phyloP scores from a whole-genome alignment of 257 asterid species.

The Linderniella brevidens region DNA sequence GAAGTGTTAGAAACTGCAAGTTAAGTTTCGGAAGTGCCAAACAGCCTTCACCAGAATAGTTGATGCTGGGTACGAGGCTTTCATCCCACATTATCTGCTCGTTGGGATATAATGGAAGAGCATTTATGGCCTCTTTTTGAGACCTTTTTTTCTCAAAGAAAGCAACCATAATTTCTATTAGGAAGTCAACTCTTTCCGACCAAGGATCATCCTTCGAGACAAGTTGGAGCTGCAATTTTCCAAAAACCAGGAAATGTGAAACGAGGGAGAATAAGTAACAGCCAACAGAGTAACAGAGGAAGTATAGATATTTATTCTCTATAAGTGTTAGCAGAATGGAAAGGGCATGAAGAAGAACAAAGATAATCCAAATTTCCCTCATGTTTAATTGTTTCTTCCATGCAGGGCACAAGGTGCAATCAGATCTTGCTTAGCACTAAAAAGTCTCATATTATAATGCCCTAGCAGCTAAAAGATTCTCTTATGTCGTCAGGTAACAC shows the following conservation, averaged over 20 bases:
- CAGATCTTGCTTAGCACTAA: too few species aligned
- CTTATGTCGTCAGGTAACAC: too few species aligned
- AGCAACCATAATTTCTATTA: conserved; percentile 81
- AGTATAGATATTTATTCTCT: too few species aligned
- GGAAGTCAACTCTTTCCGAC: conserved; percentile 90
- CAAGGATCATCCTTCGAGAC: conserved; percentile 74
- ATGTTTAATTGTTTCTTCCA: too few species aligned
- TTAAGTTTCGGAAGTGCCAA: conserved; percentile 97
- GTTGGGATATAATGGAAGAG: conserved; percentile 94
- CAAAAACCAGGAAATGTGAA: conserved; percentile 1
- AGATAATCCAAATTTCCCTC: too few species aligned
- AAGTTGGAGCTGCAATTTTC: conserved; percentile 50
- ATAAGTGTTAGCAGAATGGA: too few species aligned
- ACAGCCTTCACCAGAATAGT: conserved; percentile 99
- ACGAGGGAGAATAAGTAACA: not conserved
- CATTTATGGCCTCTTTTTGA: conserved; percentile 93
- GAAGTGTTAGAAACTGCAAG: conserved; percentile 87
- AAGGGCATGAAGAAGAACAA: too few species aligned
- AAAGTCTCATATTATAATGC: too few species aligned
- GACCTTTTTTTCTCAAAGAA: conserved; percentile 90
- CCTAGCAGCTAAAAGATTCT: too few species aligned
- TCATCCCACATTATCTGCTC: conserved; percentile 99
- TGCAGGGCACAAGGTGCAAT: too few species aligned
- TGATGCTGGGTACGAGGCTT: conserved; percentile 96
- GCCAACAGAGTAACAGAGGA: too few species aligned